Evolutionary conservation across 2,329 filamentous ascomycete species (phyloP).

Genomic region (Nemania diffusa): DNA sequence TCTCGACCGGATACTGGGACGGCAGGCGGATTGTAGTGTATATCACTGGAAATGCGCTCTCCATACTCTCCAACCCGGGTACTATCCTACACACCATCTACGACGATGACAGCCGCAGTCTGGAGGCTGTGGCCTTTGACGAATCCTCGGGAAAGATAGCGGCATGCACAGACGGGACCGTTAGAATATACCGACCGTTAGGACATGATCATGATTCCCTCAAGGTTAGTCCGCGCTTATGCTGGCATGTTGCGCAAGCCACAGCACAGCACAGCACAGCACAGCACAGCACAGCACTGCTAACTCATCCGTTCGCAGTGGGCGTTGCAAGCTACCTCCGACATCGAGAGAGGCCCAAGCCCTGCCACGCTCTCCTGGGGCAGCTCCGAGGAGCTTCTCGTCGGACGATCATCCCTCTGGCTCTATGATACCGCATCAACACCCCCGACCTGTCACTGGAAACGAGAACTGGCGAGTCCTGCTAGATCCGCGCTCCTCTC

Average conservation of each 20-base stretch:
- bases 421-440: constrained; percentile 69
- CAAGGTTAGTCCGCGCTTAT: constrained; percentile 66
- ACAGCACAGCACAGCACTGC: constrained; percentile 7
- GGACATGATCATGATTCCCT: constrained; percentile 75
- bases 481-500: constrained; percentile 82
- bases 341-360: constrained; percentile 62
- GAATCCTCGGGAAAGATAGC: constrained; percentile 87
- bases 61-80: constrained; percentile 80
- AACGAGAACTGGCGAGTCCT: constrained; percentile 75
- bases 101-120: constrained; percentile 73
- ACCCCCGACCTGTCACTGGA: constrained; percentile 73
- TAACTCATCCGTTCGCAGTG: constrained; percentile 59
- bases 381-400: constrained; percentile 81
- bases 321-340: constrained; percentile 71
- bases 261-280: constrained; percentile 2
- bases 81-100: constrained; percentile 90
- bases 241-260: background rate
- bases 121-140: constrained; percentile 84
- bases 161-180: constrained; percentile 70
- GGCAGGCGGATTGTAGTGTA: constrained; percentile 65
- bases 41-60: constrained; percentile 87
- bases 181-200: constrained; percentile 83
- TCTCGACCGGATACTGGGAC: constrained; percentile 60
- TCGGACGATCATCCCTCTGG: constrained; percentile 75
- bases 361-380: constrained; percentile 80